Conservation (phyloP, 2,329 filamentous ascomycete species). For the Xylogone sp. region DNA sequence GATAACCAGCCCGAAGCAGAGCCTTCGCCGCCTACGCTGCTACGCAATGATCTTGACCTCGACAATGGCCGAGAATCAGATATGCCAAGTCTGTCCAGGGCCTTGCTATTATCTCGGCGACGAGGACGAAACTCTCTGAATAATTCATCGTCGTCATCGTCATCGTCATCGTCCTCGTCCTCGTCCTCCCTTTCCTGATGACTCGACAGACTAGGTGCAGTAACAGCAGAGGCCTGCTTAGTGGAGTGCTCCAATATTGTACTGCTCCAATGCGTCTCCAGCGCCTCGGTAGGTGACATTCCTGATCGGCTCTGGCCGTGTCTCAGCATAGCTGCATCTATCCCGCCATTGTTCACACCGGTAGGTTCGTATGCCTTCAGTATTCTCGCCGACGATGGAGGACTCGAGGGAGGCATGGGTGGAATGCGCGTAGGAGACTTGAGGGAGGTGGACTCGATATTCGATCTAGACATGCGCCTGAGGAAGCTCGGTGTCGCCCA, state of each 20-base stretch:
- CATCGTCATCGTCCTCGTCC: neutral
- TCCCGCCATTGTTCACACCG: neutral
- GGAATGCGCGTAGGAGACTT: neutral
- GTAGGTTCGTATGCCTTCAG: neutral
- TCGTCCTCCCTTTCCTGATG: neutral
- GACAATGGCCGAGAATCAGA: neutral
- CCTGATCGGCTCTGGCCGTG: neutral
- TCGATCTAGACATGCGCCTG: neutral
- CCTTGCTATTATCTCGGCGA: neutral
- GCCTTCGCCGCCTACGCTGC: neutral
- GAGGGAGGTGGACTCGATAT: neutral
- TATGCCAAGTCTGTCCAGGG: no score
- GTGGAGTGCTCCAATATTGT: neutral
- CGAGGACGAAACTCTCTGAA: no score
- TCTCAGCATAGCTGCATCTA: neutral
- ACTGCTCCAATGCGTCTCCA: neutral
- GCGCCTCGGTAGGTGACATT: neutral
- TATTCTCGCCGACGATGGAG: neutral
- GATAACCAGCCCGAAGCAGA: neutral
- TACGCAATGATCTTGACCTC: neutral
- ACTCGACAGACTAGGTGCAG: neutral
- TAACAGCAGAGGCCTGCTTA: neutral
- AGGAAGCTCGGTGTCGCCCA: neutral
- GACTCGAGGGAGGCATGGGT: neutral
- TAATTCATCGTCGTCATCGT: no score